Percentiles rank a stretch among this genome's conserved stretches.
Conservation (phyloP, 768 basidiomycete species). For the Hortiboletus campestris region DNA sequence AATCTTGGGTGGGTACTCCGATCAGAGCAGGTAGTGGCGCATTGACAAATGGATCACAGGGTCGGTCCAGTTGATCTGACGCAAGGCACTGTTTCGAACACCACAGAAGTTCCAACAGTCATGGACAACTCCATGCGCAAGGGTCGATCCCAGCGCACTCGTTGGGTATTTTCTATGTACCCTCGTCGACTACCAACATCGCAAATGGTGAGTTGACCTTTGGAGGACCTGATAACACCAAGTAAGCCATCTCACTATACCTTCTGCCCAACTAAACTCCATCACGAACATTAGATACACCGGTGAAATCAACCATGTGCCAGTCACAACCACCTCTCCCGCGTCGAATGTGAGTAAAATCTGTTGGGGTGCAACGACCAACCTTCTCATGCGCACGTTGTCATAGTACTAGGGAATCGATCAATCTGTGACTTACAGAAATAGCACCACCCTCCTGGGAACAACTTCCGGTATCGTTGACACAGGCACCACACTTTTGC, state of each 20-base stretch:
- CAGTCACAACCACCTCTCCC: slow-evolving; percentile 45
- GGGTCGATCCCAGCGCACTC: slow-evolving; percentile 44
- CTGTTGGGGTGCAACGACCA: background rate
- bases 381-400: background rate
- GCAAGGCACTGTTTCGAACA: slow-evolving; percentile 40
- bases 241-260: slow-evolving; percentile 26
- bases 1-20: slow-evolving; percentile 43
- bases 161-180: slow-evolving; percentile 53
- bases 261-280: background rate
- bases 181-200: slow-evolving; percentile 36
- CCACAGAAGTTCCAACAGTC: slow-evolving; percentile 47
- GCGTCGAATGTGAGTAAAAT: slow-evolving; percentile 33
- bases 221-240: slow-evolving; percentile 48
- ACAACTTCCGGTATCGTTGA: slow-evolving; percentile 49
- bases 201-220: slow-evolving; percentile 57
- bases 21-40: background rate
- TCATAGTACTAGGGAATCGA: slow-evolving; percentile 49
- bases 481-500: slow-evolving; percentile 35
- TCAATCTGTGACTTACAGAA: slow-evolving; percentile 36
- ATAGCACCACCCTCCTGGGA: slow-evolving; percentile 31
- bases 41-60: slow-evolving; percentile 21
- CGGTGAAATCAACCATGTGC: slow-evolving; percentile 36
- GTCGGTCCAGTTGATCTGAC: slow-evolving; percentile 55
- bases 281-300: slow-evolving; percentile 25
- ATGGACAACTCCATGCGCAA: slow-evolving; percentile 50